These are phyloP conservation scores for Podaxis sp. DNA, from an alignment of 768 basidiomycete genomes.

Conservation along the genomic window DNA sequence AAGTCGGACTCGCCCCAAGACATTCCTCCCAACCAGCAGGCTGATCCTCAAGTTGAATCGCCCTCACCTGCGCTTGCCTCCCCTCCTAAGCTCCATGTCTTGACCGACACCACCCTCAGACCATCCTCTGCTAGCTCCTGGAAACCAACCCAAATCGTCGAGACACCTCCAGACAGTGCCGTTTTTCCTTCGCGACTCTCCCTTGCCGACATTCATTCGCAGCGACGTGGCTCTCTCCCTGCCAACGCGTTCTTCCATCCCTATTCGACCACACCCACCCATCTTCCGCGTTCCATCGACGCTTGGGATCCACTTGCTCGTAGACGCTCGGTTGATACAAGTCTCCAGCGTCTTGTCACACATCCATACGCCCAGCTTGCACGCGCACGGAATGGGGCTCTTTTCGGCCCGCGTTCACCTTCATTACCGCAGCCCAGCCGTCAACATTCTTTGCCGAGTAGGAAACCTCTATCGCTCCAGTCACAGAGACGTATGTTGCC, in stretches of 20 bases:
- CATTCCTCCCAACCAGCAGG: neutral
- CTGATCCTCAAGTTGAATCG: constrained; percentile 23
- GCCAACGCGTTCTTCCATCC: constrained; percentile 37
- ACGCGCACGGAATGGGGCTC: constrained; percentile 50
- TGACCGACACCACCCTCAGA: constrained; percentile 28
- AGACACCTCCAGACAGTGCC: constrained; percentile 36
- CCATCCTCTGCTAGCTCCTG: constrained; percentile 20
- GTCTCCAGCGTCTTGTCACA: constrained; percentile 46
- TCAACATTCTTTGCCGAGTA: constrained; percentile 19
- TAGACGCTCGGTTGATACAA: constrained; percentile 47
- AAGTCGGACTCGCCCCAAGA: neutral
- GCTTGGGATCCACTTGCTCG: constrained; percentile 42
- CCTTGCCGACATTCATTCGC: constrained; percentile 32
- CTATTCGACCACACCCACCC: constrained; percentile 24
- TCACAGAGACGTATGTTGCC: constrained; percentile 8
- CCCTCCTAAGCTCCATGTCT: constrained; percentile 41
- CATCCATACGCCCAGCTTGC: constrained; percentile 53
- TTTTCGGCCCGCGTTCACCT: constrained; percentile 37
- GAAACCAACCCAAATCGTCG: constrained; percentile 34
- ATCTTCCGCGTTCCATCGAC: constrained; percentile 40
- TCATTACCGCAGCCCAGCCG: constrained; percentile 22
- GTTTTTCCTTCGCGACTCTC: constrained; percentile 30
- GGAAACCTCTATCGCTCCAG: constrained; percentile 24
- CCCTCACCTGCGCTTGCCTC: constrained; percentile 31
- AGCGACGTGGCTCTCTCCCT: constrained; percentile 60